Evolutionary conservation across 306 rosid species (phyloP).

Genomic region (Geum urbanum): DNA sequence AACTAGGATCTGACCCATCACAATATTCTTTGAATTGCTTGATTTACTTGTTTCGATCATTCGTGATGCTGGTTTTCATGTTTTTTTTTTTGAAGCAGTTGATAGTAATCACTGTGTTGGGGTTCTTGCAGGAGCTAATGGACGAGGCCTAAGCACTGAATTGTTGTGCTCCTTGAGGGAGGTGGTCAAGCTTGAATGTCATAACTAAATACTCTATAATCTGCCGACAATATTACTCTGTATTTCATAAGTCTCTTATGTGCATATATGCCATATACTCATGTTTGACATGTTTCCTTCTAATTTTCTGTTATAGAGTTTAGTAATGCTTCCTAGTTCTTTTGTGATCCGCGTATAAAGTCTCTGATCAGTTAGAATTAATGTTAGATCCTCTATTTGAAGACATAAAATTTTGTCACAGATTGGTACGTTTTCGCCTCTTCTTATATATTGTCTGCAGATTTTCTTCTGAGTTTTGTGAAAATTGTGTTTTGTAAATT

Average conservation of each 20-base stretch:
- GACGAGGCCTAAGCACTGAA: slow-evolving; percentile 35
- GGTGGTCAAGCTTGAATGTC: slow-evolving; percentile 53
- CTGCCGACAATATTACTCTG: slow-evolving; percentile 11
- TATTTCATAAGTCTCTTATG: slow-evolving; percentile 20
- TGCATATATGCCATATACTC: slow-evolving; percentile 28
- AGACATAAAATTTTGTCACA: background rate
- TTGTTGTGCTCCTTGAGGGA: slow-evolving; percentile 34
- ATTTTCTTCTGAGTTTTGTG: no score
- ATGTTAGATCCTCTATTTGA: background rate
- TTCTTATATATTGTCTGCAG: no score
- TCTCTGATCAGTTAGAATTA: background rate
- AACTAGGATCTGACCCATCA: no score
- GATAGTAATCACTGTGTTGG: slow-evolving; percentile 3
- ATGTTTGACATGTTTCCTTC: slow-evolving; percentile 15
- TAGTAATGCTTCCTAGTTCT: slow-evolving; percentile 8
- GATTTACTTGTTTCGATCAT: no score
- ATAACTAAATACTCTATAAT: slow-evolving; percentile 28
- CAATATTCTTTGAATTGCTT: no score
- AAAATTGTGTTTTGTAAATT: no score
- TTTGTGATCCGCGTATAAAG: background rate
- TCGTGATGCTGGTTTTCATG: background rate
- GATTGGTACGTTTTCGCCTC: background rate
- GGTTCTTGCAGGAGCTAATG: slow-evolving; percentile 40
- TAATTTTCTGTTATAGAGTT: slow-evolving; percentile 6
- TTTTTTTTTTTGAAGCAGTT: background rate